Evolutionary conservation across 202 grass and related monocot species (phyloP).

Genomic region (Setaria italica): DNA sequence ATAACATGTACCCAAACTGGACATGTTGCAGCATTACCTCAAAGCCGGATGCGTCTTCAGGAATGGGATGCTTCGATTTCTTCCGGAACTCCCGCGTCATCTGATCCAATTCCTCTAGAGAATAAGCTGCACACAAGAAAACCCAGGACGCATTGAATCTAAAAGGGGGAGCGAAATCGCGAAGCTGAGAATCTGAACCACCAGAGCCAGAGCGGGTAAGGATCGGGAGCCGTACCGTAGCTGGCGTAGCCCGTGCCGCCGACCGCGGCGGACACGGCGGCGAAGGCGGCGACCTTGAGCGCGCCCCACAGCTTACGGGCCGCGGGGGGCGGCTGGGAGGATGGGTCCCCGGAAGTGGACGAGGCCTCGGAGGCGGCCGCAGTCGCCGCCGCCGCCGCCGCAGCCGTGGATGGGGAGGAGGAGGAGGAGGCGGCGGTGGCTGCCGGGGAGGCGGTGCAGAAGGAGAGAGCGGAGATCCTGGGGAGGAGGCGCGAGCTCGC

Average conservation of each 20-base stretch:
- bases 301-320: constrained; percentile 53
- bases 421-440: constrained; percentile 37
- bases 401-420: constrained; percentile 38
- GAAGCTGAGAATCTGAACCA: background rate
- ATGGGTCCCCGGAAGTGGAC: constrained; percentile 41
- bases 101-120: constrained; percentile 76
- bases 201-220: background rate
- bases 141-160: constrained; percentile 1
- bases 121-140: constrained; percentile 62
- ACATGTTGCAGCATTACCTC: constrained; percentile 55
- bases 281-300: constrained; percentile 55
- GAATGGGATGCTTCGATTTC: constrained; percentile 46
- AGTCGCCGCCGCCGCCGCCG: background rate
- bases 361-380: constrained; percentile 39
- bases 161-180: background rate
- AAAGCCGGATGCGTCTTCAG: constrained; percentile 52
- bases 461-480: constrained; percentile 48
- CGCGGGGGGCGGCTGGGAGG: constrained; percentile 36
- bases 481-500: constrained; percentile 56
- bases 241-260: constrained; percentile 73
- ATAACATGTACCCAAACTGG: constrained; percentile 13
- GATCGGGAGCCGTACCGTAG: constrained; percentile 62
- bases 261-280: constrained; percentile 55
- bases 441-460: constrained; percentile 50
- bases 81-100: constrained; percentile 69